phyloP scores from a whole-genome alignment of 192 early-diverging fungal genomes.

The Spinellus fusiger region DNA sequence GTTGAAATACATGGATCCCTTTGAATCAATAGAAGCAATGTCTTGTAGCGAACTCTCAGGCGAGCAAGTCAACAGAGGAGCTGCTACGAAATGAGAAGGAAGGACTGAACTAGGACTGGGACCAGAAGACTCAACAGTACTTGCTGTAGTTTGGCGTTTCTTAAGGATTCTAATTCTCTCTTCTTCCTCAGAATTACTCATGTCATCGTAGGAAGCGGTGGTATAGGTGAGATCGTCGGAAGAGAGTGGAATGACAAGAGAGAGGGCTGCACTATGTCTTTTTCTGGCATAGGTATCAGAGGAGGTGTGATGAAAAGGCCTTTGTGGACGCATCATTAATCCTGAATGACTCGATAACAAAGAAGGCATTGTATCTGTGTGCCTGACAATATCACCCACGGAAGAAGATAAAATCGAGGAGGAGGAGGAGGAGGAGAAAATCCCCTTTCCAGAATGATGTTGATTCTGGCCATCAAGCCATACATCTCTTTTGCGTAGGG shows the following conservation, averaged over 20 bases:
- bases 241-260: neutral
- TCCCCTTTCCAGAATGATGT: neutral
- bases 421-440: conserved; percentile 8
- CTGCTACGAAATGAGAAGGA: neutral
- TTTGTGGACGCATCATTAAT: neutral
- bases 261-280: conserved; percentile 10
- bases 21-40: neutral
- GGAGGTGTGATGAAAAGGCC: neutral
- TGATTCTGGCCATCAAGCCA: neutral
- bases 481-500: neutral
- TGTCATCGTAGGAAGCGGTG: neutral
- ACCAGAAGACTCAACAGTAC: neutral
- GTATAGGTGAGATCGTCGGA: neutral
- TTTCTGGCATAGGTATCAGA: neutral
- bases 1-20: neutral
- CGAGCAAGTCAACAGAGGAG: neutral
- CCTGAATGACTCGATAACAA: neutral
- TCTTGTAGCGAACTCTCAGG: neutral
- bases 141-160: neutral
- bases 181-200: neutral
- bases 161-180: neutral
- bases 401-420: neutral
- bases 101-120: neutral
- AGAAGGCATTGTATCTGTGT: conserved; percentile 4
- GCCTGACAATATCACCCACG: neutral